Base-by-base conservation (phyloP, 169 alveolate species). In the Plasmodium inui region DNA sequence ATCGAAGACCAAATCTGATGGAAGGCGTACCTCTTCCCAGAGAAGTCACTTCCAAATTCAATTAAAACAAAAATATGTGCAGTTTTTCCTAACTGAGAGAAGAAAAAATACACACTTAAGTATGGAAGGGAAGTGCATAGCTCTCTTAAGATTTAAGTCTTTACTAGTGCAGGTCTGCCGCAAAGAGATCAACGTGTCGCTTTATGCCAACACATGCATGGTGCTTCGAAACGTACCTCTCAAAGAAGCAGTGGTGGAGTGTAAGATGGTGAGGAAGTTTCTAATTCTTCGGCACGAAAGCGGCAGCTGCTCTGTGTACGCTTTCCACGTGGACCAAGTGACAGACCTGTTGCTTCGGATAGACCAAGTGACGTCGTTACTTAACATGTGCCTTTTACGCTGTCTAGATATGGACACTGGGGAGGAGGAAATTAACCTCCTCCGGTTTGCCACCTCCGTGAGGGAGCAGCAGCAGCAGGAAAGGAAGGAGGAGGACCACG, bases 81-180 rank as follows among this genome's bases (percentile, higher is more conserved):
- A 86, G 1, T 86, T 86, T 55, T 86, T 53, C 44, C 14, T 30
- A 26, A 6, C 22, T 10, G 85, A 55, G 41, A 76, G 28, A 53
- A 55, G 8, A 22, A 67, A 67, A 26, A 84, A 44, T 14, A 86
- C 86, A 8, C 9, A 57, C 37, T n/a, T 86, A 53, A 86, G 67
- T 74, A 37, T 86, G 44, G 70, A 74, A n/a, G 82, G 44, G 3
- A 50, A 22, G 12, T 74, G 67, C 19, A 55, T 86, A 76, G 41
- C 46, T 5, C 6, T 86, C 9, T 17, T 76, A 34, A 74, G 67
- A 26, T 86, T 22, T 76, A 74, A 86, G 14, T 4, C 17, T 14
- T n/a, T 76, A 26, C 32, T 86, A 74, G n/a, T 74, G 22, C 93
- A 86, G 70, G 71, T 76, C 7, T 86, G 93, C 30, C 44, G 55